phyloP scores from a whole-genome alignment of 805 yeast species.

The Martiniozyma abietophila region DNA sequence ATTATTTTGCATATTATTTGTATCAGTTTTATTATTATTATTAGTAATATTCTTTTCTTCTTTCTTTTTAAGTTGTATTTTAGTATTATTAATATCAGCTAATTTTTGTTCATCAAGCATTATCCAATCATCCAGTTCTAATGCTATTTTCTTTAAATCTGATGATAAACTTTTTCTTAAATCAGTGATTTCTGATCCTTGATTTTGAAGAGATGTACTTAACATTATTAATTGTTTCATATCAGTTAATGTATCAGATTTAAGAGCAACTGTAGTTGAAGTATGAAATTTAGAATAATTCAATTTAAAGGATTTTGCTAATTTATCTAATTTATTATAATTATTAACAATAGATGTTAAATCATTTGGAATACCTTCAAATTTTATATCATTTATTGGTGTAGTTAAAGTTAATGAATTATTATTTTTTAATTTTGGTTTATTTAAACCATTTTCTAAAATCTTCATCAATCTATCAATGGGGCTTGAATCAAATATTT shows the following conservation, averaged over 20 bases:
- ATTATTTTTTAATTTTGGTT: not conserved
- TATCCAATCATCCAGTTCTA: slow-evolving; percentile 25
- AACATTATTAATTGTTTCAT: slow-evolving; percentile 11
- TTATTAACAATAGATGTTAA: slow-evolving; percentile 4
- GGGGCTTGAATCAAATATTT: slow-evolving; percentile 29
- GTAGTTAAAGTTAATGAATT: not conserved
- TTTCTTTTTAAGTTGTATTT: slow-evolving; percentile 2
- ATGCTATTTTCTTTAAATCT: slow-evolving; percentile 21
- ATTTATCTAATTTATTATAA: slow-evolving; percentile 4
- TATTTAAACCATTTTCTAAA: not conserved
- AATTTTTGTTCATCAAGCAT: slow-evolving; percentile 12
- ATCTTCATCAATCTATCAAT: slow-evolving; percentile 12
- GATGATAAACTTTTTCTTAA: slow-evolving; percentile 18
- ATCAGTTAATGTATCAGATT: slow-evolving; percentile 1
- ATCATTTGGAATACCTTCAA: slow-evolving; percentile 5
- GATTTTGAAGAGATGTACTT: slow-evolving; percentile 15
- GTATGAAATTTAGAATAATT: slow-evolving; percentile 22
- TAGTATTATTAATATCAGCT: not conserved
- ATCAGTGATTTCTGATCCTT: slow-evolving; percentile 11
- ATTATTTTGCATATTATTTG: slow-evolving; percentile 7
- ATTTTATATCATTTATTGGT: not conserved
- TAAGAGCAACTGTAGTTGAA: slow-evolving; percentile 2
- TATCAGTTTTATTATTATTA: slow-evolving; percentile 1
- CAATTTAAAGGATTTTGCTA: slow-evolving; percentile 7
- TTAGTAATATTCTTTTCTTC: slow-evolving; percentile 2